phyloP scores from a whole-genome alignment of 257 asterid genomes.

The Primulina huaijiensis region DNA sequence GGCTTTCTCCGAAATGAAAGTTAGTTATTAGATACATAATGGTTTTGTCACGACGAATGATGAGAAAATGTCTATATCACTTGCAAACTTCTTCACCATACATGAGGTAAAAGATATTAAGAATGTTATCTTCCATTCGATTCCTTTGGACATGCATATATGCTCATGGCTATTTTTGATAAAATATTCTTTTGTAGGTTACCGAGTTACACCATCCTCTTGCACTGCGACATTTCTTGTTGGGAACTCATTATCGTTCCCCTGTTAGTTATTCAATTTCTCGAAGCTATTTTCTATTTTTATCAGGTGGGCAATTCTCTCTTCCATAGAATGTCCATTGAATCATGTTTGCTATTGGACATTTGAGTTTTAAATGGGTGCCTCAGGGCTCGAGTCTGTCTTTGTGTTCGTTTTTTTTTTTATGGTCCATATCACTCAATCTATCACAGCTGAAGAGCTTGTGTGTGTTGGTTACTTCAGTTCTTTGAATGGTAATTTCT shows the following conservation, averaged over 20 bases:
- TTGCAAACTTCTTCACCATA: conserved; percentile 79
- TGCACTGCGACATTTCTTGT: conserved; percentile 72
- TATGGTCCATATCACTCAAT: neutral
- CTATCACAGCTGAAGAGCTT: neutral
- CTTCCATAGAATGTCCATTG: neutral
- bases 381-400: neutral
- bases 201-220: conserved; percentile 76
- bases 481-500: neutral
- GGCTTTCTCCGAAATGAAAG: conserved; percentile 74
- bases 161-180: neutral
- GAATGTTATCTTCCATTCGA: neutral
- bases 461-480: neutral
- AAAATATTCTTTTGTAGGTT: conserved; percentile 43
- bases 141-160: neutral
- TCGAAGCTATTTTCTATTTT: conserved; percentile 68
- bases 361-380: neutral
- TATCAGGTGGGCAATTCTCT: conserved; percentile 53
- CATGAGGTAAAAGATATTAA: conserved; percentile 54
- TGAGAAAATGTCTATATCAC: conserved; percentile 86
- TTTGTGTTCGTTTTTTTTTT: neutral
- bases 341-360: neutral
- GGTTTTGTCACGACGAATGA: conserved; percentile 78
- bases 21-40: conserved; percentile 78
- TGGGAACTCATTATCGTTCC: conserved; percentile 84
- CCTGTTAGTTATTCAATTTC: conserved; percentile 73